phyloP scores from a whole-genome alignment of 2,329 filamentous ascomycete genomes.

The Epicoccum nigrum region DNA sequence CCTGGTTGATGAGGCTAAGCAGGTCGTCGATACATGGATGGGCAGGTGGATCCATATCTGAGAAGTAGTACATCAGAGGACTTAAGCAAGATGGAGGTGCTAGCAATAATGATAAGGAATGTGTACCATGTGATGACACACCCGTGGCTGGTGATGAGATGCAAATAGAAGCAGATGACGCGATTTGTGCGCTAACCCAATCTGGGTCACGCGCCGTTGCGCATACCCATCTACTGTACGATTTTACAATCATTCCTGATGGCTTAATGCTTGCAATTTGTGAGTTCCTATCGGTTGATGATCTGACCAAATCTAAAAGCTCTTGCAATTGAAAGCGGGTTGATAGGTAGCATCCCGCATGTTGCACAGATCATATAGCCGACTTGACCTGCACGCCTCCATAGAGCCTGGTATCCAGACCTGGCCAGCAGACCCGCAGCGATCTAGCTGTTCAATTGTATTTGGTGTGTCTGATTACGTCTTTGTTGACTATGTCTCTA shows the following conservation, averaged over 20 bases:
- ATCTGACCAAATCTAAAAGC: no score
- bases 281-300: no score
- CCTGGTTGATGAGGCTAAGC: constrained; percentile 72
- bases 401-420: no score
- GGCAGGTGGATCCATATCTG: constrained; percentile 64
- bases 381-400: neutral
- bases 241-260: no score
- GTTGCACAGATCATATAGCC: neutral
- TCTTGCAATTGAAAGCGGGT: no score
- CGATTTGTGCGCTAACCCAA: constrained; percentile 5
- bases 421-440: no score
- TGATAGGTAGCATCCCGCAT: no score
- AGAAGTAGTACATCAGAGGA: neutral
- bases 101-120: neutral
- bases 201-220: neutral
- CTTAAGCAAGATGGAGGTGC: neutral
- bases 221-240: no score
- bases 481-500: no score
- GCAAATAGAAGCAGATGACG: constrained; percentile 1
- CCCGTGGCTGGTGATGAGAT: neutral
- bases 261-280: no score
- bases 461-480: no score
- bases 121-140: neutral
- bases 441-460: no score
- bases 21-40: constrained; percentile 70